Conservation (phyloP, 805 yeast species). For the Nakazawaea wickerhamii region DNA sequence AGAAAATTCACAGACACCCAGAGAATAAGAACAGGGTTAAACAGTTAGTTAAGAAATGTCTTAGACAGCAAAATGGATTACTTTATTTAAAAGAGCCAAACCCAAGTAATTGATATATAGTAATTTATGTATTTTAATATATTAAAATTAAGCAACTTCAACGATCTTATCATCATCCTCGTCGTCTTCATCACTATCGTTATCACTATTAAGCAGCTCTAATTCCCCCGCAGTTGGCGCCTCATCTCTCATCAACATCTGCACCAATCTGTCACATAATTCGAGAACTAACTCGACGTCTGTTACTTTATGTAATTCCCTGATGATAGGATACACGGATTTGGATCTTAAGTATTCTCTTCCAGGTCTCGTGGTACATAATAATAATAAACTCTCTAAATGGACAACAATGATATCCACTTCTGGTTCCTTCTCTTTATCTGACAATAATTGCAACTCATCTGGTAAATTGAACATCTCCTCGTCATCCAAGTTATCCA, state of each 20-base stretch:
- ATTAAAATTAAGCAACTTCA: slow-evolving; percentile 42
- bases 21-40: slow-evolving; percentile 60
- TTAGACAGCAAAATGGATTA: slow-evolving; percentile 10
- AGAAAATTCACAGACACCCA: slow-evolving; percentile 57
- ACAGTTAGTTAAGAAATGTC: slow-evolving; percentile 42
- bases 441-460: slow-evolving; percentile 75
- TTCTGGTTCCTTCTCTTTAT: slow-evolving; percentile 72
- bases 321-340: slow-evolving; percentile 77
- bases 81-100: slow-evolving; percentile 11
- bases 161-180: slow-evolving; percentile 48
- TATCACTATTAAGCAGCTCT: slow-evolving; percentile 41
- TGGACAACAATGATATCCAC: slow-evolving; percentile 61
- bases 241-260: slow-evolving; percentile 91
- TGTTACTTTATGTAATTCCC: slow-evolving; percentile 72
- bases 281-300: slow-evolving; percentile 44
- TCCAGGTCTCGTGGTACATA: slow-evolving; percentile 68
- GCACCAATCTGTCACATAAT: slow-evolving; percentile 78
- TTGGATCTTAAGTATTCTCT: slow-evolving; percentile 77
- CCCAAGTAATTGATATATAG: not conserved
- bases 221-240: slow-evolving; percentile 39
- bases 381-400: slow-evolving; percentile 71
- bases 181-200: slow-evolving; percentile 45
- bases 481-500: slow-evolving; percentile 68
- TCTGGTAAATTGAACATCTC: slow-evolving; percentile 87
- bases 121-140: not conserved